Evolutionary conservation across 345 rosid genomes (phyloP).

Genomic region (Brassica cretica): DNA sequence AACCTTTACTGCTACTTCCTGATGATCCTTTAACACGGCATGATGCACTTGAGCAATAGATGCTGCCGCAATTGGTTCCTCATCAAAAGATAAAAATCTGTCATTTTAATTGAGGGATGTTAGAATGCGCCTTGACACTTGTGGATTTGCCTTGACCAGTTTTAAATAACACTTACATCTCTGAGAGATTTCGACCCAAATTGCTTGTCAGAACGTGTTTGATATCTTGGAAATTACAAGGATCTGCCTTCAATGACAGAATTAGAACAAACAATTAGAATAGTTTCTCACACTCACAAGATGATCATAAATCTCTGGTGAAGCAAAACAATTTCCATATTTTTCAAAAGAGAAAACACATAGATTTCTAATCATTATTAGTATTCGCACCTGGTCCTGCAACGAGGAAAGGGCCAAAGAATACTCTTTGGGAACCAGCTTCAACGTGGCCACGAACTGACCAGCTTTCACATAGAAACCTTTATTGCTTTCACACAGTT

Average conservation of each 20-base stretch:
- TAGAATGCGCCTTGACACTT: neutral
- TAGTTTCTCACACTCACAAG: neutral
- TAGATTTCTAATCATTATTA: neutral
- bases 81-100: slow-evolving; percentile 80
- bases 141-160: neutral
- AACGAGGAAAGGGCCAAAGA: slow-evolving; percentile 63
- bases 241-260: slow-evolving; percentile 59
- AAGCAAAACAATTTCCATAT: neutral
- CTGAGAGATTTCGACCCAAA: slow-evolving; percentile 56
- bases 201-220: slow-evolving; percentile 57
- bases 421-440: slow-evolving; percentile 79
- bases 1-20: slow-evolving; percentile 89
- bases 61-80: slow-evolving; percentile 91
- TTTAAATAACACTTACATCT: slow-evolving; percentile 49
- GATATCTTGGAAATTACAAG: slow-evolving; percentile 65
- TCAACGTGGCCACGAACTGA: slow-evolving; percentile 76
- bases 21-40: slow-evolving; percentile 59
- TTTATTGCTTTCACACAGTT: slow-evolving; percentile 73
- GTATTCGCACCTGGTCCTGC: slow-evolving; percentile 70
- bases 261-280: slow-evolving; percentile 11
- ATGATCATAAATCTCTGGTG: neutral
- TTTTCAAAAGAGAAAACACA: neutral
- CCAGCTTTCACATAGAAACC: slow-evolving; percentile 93
- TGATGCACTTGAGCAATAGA: slow-evolving; percentile 95
- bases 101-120: slow-evolving; percentile 4